Conservation (phyloP, 495 filamentous ascomycete genomes). For the Copromyces sp. region DNA sequence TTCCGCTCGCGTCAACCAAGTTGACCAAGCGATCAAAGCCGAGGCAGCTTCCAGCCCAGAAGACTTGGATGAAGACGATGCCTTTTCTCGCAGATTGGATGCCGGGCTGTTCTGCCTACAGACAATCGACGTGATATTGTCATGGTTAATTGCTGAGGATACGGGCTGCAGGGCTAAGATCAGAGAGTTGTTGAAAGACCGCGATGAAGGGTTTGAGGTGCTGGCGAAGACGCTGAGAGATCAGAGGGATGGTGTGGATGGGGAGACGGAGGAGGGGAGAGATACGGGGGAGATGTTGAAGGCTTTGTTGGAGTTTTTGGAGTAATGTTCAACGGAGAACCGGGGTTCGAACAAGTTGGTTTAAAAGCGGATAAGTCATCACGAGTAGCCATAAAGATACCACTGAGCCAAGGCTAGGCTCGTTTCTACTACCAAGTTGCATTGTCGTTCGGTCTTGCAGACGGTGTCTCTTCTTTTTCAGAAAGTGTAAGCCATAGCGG, state of each 20-base stretch:
- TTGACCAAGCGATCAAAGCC: slow-evolving; percentile 61
- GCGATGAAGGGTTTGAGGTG: slow-evolving; percentile 52
- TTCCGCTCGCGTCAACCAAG: slow-evolving; percentile 48
- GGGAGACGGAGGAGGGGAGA: slow-evolving; percentile 44
- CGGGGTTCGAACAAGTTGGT: slow-evolving; percentile 1
- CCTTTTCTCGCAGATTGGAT: slow-evolving; percentile 75
- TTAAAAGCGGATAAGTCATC: slow-evolving; percentile 7
- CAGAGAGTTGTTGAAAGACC: slow-evolving; percentile 49
- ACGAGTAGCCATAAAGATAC: slow-evolving; percentile 11
- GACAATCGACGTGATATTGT: slow-evolving; percentile 76
- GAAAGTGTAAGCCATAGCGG: not conserved
- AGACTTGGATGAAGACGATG: slow-evolving; percentile 36
- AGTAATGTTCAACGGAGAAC: slow-evolving; percentile 9
- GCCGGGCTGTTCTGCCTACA: slow-evolving; percentile 80
- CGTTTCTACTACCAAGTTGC: not conserved
- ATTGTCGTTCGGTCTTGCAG: not conserved
- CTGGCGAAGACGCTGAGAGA: slow-evolving; percentile 58
- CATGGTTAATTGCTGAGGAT: slow-evolving; percentile 92
- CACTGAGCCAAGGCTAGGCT: slow-evolving; percentile 5
- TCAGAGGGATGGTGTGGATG: slow-evolving; percentile 54
- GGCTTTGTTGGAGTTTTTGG: slow-evolving; percentile 53
- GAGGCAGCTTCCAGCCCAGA: slow-evolving; percentile 21
- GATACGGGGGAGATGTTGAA: slow-evolving; percentile 61
- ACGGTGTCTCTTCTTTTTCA: not conserved
- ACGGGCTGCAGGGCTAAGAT: slow-evolving; percentile 64